Evolutionary conservation across 2,329 filamentous ascomycete genomes (phyloP).

Genomic region (Chaetomium olivaceum): DNA sequence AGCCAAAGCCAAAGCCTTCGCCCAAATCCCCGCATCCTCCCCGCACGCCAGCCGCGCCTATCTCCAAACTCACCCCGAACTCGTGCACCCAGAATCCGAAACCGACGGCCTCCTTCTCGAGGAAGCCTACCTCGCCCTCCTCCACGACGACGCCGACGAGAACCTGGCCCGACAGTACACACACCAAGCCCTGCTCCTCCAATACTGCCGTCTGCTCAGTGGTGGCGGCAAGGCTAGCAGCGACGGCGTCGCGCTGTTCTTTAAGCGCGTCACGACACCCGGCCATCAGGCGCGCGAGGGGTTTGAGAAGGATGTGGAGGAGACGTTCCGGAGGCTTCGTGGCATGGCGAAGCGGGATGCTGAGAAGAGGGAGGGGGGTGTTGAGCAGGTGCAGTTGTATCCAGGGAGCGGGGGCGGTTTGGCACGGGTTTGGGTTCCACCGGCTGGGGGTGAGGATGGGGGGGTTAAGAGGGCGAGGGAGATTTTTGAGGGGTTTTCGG

Average conservation of each 20-base stretch:
- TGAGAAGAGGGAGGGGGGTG: background rate
- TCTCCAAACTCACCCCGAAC: background rate
- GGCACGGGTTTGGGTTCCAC: background rate
- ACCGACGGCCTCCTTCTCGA: background rate
- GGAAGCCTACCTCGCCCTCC: background rate
- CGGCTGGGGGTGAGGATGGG: background rate
- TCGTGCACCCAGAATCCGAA: background rate
- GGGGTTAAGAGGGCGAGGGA: background rate
- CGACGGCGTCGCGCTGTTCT: constrained; percentile 1
- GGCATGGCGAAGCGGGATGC: constrained; percentile 1
- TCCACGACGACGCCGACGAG: background rate
- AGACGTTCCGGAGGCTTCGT: background rate
- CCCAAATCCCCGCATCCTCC: constrained; percentile 5
- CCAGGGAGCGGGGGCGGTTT: background rate
- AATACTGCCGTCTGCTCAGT: background rate
- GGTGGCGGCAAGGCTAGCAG: background rate
- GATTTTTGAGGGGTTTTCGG: background rate
- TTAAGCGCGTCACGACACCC: background rate
- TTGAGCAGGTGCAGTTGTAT: constrained; percentile 1
- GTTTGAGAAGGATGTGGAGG: background rate
- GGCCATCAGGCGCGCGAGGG: background rate
- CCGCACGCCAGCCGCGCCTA: constrained; percentile 6
- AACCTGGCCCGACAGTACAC: background rate
- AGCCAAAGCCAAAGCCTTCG: background rate
- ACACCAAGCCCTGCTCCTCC: constrained; percentile 1